Conservation (phyloP, 352 stramenopile species). For the Halophytophthora batemanensis region DNA sequence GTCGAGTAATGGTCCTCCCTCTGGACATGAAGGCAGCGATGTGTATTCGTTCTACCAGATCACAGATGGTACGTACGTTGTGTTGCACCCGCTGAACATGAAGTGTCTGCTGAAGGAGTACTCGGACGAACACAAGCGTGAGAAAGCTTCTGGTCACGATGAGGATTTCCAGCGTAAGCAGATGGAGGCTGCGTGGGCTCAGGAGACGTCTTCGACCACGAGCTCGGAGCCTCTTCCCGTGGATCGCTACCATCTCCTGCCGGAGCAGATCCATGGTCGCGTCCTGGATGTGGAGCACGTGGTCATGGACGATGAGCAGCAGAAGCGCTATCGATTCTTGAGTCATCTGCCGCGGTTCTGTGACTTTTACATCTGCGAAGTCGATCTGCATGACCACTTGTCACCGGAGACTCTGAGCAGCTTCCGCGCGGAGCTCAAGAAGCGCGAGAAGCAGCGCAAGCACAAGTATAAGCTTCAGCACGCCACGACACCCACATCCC, state of each 20-base stretch:
- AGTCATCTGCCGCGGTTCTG: constrained; percentile 83
- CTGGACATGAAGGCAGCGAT: constrained; percentile 18
- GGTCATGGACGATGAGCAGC: constrained; percentile 83
- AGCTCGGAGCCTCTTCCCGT: constrained; percentile 13
- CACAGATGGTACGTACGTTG: constrained; percentile 80
- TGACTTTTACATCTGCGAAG: constrained; percentile 86
- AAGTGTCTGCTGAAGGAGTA: constrained; percentile 85
- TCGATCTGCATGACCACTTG: constrained; percentile 73
- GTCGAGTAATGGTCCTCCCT: not conserved
- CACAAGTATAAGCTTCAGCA: constrained; percentile 39
- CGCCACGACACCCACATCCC: constrained; percentile 24
- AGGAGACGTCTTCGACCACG: constrained; percentile 18
- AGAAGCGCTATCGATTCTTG: constrained; percentile 85
- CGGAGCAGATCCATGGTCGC: constrained; percentile 48
- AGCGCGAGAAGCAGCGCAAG: constrained; percentile 68
- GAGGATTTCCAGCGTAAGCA: constrained; percentile 18
- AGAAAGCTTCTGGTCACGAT: constrained; percentile 6
- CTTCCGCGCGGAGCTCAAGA: constrained; percentile 77
- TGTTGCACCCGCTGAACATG: constrained; percentile 89
- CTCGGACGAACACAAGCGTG: constrained; percentile 28
- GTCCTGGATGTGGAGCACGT: constrained; percentile 85
- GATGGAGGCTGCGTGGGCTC: constrained; percentile 28
- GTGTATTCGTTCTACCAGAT: constrained; percentile 88
- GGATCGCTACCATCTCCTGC: constrained; percentile 51
- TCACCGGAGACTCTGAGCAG: constrained; percentile 55